Conservation (phyloP, 805 yeast species). For the Wickerhamiella siamensis region DNA sequence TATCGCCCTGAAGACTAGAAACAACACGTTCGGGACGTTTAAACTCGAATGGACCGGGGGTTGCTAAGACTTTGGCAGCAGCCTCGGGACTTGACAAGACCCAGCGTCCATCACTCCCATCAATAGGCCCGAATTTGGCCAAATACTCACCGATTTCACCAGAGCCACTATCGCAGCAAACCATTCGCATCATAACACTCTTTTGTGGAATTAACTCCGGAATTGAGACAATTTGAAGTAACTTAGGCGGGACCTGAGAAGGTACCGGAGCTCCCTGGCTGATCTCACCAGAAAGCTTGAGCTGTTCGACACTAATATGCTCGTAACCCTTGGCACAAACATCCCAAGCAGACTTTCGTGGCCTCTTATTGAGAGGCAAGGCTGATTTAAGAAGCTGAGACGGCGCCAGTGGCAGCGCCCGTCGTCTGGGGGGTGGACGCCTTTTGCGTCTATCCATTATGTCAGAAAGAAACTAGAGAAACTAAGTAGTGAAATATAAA, state of each 20-base stretch:
- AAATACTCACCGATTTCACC: not conserved
- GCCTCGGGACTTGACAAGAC: not conserved
- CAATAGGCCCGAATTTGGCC: not conserved
- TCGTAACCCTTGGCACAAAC: conserved; percentile 58
- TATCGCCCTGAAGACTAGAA: not conserved
- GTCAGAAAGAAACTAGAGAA: not conserved
- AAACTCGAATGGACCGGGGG: not conserved
- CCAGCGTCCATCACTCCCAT: not conserved
- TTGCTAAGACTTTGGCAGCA: not conserved
- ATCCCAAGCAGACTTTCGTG: conserved; percentile 43
- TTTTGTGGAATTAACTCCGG: not conserved
- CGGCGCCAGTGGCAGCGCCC: not conserved
- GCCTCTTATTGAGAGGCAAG: not conserved
- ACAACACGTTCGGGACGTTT: not conserved
- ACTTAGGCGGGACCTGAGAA: not conserved
- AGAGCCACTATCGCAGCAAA: not conserved
- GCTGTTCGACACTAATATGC: conserved; percentile 52
- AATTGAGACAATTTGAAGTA: not conserved
- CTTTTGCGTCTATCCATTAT: not conserved
- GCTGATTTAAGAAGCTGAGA: not conserved
- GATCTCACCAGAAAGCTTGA: conserved; percentile 62
- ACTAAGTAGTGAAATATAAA: conserved; percentile 3
- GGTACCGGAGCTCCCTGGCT: not conserved
- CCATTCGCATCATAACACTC: not conserved
- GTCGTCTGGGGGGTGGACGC: not conserved